Evolutionary conservation across 495 filamentous ascomycete species (phyloP).

Genomic region (Penicillium pulvis): DNA sequence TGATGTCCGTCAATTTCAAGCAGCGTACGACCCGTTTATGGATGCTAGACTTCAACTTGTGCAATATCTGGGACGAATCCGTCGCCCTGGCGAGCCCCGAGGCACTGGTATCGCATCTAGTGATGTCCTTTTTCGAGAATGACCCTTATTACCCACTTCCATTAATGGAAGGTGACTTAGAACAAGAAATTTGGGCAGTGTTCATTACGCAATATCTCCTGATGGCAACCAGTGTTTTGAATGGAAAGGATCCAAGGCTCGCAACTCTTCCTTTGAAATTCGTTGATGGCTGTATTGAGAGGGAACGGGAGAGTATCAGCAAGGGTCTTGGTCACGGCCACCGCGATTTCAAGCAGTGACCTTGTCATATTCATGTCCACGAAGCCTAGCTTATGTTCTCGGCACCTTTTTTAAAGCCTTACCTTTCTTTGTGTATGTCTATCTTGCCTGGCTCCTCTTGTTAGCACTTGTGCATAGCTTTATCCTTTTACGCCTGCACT

Average conservation of each 20-base stretch:
- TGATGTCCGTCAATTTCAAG: constrained; percentile 5
- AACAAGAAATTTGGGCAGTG: constrained; percentile 35
- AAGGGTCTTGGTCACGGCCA: constrained; percentile 11
- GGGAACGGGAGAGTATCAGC: constrained; percentile 2
- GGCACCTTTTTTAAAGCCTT: too few species aligned
- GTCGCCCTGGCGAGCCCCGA: constrained; percentile 14
- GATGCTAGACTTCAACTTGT: constrained; percentile 46
- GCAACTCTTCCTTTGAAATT: constrained; percentile 7
- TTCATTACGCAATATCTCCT: constrained; percentile 20
- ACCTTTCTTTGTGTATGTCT: too few species aligned
- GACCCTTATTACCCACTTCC: constrained; percentile 48
- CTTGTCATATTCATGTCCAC: not conserved
- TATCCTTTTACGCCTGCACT: too few species aligned
- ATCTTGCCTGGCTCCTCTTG: too few species aligned
- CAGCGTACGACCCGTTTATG: constrained; percentile 24
- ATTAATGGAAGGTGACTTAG: constrained; percentile 12
- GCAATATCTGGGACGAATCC: constrained; percentile 34
- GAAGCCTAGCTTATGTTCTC: not conserved
- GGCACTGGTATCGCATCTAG: constrained; percentile 20
- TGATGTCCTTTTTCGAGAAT: constrained; percentile 36
- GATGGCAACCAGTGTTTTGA: constrained; percentile 1
- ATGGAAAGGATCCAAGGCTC: constrained; percentile 6
- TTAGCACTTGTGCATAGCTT: too few species aligned
- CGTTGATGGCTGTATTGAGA: constrained; percentile 5
- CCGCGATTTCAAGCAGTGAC: constrained; percentile 6